Evolutionary conservation across 805 yeast species (phyloP).

Genomic region (Peterozyma xylosa): DNA sequence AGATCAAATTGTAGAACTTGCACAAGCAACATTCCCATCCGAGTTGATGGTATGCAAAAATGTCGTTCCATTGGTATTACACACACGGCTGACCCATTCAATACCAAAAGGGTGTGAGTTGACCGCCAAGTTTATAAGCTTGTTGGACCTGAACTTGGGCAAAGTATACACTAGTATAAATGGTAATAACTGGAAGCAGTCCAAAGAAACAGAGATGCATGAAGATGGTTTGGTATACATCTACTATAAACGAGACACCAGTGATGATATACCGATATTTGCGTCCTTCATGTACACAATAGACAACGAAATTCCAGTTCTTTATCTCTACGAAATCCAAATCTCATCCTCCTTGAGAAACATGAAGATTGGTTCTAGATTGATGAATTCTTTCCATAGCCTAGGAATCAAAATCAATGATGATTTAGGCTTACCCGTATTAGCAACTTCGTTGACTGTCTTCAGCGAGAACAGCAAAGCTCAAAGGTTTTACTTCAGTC

Average conservation of each 20-base stretch:
- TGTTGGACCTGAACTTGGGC: conserved; percentile 21
- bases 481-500: conserved; percentile 30
- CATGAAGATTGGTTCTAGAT: conserved; percentile 26
- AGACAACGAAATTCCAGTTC: conserved; percentile 29
- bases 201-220: conserved; percentile 36
- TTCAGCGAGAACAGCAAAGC: conserved; percentile 38
- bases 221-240: conserved; percentile 40
- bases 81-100: too few relatives aligned
- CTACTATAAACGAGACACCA: conserved; percentile 16
- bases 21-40: too few relatives aligned
- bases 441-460: conserved; percentile 39
- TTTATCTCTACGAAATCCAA: conserved; percentile 56
- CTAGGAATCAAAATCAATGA: conserved; percentile 16
- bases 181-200: conserved; percentile 33
- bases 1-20: too few relatives aligned
- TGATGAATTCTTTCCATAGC: conserved; percentile 29
- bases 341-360: conserved; percentile 27
- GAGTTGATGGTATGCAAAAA: too few relatives aligned
- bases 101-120: neutral
- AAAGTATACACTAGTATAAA: conserved; percentile 15
- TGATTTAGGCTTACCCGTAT: conserved; percentile 7
- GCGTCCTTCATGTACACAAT: conserved; percentile 36
- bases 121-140: conserved; percentile 10
- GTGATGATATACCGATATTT: conserved; percentile 27
- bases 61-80: too few relatives aligned